These are phyloP conservation scores for Andrographis paniculata DNA, from an alignment of 305 asterid species.

Conservation along the genomic window DNA sequence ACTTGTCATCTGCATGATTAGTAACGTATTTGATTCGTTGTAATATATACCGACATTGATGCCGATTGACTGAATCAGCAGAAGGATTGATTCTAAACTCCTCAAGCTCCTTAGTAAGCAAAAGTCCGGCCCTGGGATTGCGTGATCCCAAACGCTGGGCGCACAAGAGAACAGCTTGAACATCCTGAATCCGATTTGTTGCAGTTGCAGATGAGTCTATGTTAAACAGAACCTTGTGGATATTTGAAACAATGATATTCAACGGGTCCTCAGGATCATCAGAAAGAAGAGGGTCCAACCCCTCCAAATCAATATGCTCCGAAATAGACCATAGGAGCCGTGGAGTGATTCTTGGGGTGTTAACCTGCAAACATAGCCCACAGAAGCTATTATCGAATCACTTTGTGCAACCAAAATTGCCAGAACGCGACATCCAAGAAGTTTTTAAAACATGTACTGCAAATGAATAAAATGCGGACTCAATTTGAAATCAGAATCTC, in stretches of 20 bases:
- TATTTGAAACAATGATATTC: slow-evolving; percentile 65
- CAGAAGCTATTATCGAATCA: not conserved
- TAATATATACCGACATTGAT: slow-evolving; percentile 75
- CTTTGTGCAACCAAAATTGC: slow-evolving; percentile 4
- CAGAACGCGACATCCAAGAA: slow-evolving; percentile 4
- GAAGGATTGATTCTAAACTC: slow-evolving; percentile 70
- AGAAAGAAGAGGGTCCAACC: slow-evolving; percentile 91
- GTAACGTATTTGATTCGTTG: slow-evolving; percentile 82
- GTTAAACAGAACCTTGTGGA: slow-evolving; percentile 81
- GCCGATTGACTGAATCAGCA: slow-evolving; percentile 90
- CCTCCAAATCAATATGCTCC: slow-evolving; percentile 93
- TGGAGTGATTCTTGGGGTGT: slow-evolving; percentile 65
- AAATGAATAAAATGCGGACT: not conserved
- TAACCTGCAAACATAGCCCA: slow-evolving; percentile 64
- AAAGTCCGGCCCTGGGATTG: slow-evolving; percentile 81
- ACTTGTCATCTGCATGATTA: slow-evolving; percentile 70
- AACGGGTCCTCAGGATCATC: slow-evolving; percentile 95
- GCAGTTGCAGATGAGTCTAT: slow-evolving; percentile 68
- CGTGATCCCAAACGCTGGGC: slow-evolving; percentile 90
- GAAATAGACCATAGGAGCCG: slow-evolving; percentile 87
- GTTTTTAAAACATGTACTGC: slow-evolving; percentile 4
- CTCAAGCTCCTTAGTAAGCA: slow-evolving; percentile 87
- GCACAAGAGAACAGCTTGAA: slow-evolving; percentile 85
- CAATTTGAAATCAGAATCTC: slow-evolving; percentile 1
- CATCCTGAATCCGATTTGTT: slow-evolving; percentile 87